These are phyloP conservation scores for Xylaria curta DNA, from an alignment of 495 filamentous ascomycete species.

Conservation along the genomic window DNA sequence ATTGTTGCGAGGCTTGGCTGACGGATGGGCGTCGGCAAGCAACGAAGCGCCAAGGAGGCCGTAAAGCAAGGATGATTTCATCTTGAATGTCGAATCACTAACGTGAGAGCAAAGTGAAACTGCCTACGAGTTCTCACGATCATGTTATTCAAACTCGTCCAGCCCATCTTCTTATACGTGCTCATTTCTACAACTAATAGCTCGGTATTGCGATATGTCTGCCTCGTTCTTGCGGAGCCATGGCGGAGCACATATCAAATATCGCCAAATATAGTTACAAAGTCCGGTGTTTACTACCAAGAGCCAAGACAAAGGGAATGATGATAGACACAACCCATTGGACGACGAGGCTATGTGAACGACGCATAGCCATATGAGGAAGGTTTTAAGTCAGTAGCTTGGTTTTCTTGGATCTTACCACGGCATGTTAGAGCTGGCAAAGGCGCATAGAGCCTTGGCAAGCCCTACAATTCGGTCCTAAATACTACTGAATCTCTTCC, in stretches of 20 bases:
- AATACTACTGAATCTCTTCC: not conserved
- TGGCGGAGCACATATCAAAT: conserved; percentile 2
- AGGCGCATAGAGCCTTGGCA: conserved; percentile 17
- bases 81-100: conserved; percentile 11
- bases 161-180: conserved; percentile 11
- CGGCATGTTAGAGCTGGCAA: not conserved
- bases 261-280: conserved; percentile 14
- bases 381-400: conserved; percentile 7
- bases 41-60: conserved; percentile 31
- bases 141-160: not conserved
- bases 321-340: conserved; percentile 13
- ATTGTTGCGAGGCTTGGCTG: not conserved
- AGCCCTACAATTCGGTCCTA: conserved; percentile 18
- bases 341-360: conserved; percentile 17
- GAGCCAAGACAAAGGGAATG: conserved; percentile 24
- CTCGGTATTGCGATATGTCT: not conserved
- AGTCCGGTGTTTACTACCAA: not conserved
- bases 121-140: not conserved
- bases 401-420: not conserved
- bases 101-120: not conserved
- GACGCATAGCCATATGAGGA: conserved; percentile 18
- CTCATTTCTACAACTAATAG: not conserved
- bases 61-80: conserved; percentile 32
- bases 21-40: conserved; percentile 21
- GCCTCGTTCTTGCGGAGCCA: conserved; percentile 4